phyloP scores from a whole-genome alignment of 345 rosid species.

The Crucihimalaya himalaica region DNA sequence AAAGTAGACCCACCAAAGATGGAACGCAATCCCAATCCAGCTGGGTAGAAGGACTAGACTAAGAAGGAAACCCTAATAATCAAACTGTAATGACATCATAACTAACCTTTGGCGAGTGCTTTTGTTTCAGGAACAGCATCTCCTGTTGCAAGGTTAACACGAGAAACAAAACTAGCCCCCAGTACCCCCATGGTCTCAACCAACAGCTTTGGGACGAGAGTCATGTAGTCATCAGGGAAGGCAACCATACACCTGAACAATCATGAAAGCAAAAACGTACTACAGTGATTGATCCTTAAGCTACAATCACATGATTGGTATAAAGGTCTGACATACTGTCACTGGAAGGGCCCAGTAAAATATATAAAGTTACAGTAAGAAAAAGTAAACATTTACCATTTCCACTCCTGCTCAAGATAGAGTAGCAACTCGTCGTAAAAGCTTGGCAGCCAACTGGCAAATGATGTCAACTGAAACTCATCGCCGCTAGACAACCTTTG shows the following conservation, averaged over 20 bases:
- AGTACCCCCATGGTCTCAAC: slow-evolving; percentile 80
- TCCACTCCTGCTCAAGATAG: slow-evolving; percentile 98
- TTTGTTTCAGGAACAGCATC: slow-evolving; percentile 95
- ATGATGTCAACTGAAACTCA: slow-evolving; percentile 55
- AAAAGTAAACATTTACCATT: slow-evolving; percentile 60
- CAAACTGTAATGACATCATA: slow-evolving; percentile 14
- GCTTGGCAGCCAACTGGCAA: slow-evolving; percentile 89
- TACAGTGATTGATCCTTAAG: slow-evolving; percentile 3
- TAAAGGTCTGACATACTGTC: slow-evolving; percentile 6
- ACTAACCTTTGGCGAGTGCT: slow-evolving; percentile 81
- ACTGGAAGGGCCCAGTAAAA: background rate
- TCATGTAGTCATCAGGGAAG: slow-evolving; percentile 86
- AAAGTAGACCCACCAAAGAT: background rate
- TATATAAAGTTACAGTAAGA: background rate
- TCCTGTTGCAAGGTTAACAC: slow-evolving; percentile 81
- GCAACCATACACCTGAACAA: slow-evolving; percentile 84
- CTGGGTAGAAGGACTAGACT: slow-evolving; percentile 19
- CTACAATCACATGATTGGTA: slow-evolving; percentile 14
- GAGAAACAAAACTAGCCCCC: slow-evolving; percentile 77
- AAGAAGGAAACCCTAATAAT: background rate
- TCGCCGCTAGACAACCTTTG: slow-evolving; percentile 54
- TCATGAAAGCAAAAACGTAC: slow-evolving; percentile 11
- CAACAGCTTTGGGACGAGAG: slow-evolving; percentile 79
- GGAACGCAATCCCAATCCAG: background rate
- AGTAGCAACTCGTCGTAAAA: slow-evolving; percentile 93